Conservation (phyloP, 176 grass and related monocot genomes). For the Triticum turgidum region DNA sequence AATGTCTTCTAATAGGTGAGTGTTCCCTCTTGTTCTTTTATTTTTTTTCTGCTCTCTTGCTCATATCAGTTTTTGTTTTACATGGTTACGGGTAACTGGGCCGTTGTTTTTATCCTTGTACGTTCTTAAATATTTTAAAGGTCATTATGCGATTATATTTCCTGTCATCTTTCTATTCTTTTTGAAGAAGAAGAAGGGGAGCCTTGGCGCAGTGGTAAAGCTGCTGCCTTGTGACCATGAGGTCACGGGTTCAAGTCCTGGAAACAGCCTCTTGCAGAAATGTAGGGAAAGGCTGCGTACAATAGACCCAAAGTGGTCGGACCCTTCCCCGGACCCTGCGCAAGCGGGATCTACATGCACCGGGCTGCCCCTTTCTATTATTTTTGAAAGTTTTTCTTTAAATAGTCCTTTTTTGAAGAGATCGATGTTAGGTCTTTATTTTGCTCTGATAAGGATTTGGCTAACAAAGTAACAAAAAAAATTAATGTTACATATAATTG, state of each 20-base stretch:
- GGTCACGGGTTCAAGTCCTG: too few species aligned
- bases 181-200: too few species aligned
- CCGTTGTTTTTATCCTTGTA: background rate
- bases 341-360: too few species aligned
- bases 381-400: background rate
- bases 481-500: too few species aligned
- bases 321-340: too few species aligned
- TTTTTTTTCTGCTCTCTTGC: background rate
- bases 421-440: background rate
- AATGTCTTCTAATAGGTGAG: slow-evolving; percentile 70
- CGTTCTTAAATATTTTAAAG: background rate
- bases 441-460: too few species aligned
- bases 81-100: background rate
- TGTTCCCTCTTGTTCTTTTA: slow-evolving; percentile 10
- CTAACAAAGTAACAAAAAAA: too few species aligned
- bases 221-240: too few species aligned
- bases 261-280: too few species aligned
- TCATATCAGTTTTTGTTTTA: slow-evolving; percentile 4
- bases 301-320: too few species aligned
- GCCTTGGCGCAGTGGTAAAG: too few species aligned
- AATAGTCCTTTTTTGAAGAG: background rate
- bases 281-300: too few species aligned
- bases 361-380: background rate
- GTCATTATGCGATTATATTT: background rate
- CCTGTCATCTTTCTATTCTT: slow-evolving; percentile 8